Conservation (phyloP, 345 rosid genomes). For the Geranium rotundifolium region DNA sequence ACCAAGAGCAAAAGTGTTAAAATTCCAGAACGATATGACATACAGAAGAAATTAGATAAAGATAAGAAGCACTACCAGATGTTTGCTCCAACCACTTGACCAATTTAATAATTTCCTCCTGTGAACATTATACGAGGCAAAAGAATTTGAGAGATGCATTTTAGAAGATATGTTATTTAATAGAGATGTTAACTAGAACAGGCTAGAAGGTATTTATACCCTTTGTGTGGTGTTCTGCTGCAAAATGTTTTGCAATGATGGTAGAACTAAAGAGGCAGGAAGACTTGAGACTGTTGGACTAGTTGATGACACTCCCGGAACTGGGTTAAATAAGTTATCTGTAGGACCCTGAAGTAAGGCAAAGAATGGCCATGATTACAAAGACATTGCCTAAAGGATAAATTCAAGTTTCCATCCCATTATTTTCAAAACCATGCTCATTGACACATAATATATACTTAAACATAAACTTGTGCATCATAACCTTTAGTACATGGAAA, state of each 20-base stretch:
- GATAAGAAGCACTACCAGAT: constrained; percentile 42
- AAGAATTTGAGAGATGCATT: background rate
- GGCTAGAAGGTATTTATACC: constrained; percentile 24
- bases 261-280: constrained; percentile 39
- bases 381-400: constrained; percentile 27
- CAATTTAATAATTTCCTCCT: constrained; percentile 87
- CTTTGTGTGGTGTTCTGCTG: constrained; percentile 74
- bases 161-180: background rate
- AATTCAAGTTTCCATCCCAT: constrained; percentile 18
- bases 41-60: background rate
- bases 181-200: constrained; percentile 1
- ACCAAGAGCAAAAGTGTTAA: constrained; percentile 12
- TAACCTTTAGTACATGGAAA: background rate
- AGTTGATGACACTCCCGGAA: constrained; percentile 32
- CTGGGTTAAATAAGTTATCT: constrained; percentile 33
- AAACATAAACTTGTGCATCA: background rate
- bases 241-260: constrained; percentile 69
- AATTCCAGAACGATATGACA: constrained; percentile 9
- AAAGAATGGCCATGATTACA: constrained; percentile 22
- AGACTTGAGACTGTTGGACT: constrained; percentile 36
- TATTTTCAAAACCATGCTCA: background rate
- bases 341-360: constrained; percentile 47
- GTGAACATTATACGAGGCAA: constrained; percentile 23
- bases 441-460: too few species aligned
- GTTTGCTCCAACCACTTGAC: constrained; percentile 68